Conservation (phyloP, 805 yeast species). For the Cyberlindnera saturnus region DNA sequence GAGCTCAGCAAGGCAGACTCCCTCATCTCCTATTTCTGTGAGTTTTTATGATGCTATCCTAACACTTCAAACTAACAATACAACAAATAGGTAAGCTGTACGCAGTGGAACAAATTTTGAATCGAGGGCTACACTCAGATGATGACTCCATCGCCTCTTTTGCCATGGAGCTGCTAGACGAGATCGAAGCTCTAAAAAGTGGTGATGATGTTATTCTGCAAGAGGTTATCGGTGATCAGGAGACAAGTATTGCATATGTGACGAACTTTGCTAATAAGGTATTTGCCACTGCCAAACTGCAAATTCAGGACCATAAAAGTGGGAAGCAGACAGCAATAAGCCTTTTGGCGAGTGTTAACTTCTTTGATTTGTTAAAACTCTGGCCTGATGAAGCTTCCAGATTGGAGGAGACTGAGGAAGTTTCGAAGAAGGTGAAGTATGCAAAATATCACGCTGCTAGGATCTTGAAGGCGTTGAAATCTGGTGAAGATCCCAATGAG, state of each 20-base stretch:
- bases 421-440: slow-evolving; percentile 42
- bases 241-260: slow-evolving; percentile 49
- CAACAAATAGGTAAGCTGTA: slow-evolving; percentile 34
- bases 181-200: slow-evolving; percentile 54
- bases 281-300: slow-evolving; percentile 47
- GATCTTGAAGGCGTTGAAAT: slow-evolving; percentile 42
- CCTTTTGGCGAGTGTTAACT: slow-evolving; percentile 49
- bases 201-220: slow-evolving; percentile 30
- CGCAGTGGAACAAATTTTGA: slow-evolving; percentile 68
- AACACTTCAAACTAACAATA: not conserved
- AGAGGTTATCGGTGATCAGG: slow-evolving; percentile 53
- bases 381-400: slow-evolving; percentile 31
- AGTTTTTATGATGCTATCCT: slow-evolving; percentile 14
- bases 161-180: slow-evolving; percentile 60
- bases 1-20: slow-evolving; percentile 60
- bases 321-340: slow-evolving; percentile 42
- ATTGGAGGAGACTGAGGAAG: slow-evolving; percentile 29
- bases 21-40: slow-evolving; percentile 66
- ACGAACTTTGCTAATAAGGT: slow-evolving; percentile 52
- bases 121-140: slow-evolving; percentile 49
- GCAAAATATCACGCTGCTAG: slow-evolving; percentile 59
- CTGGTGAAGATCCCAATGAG: slow-evolving; percentile 55
- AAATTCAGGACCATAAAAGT: slow-evolving; percentile 37
- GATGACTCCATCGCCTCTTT: slow-evolving; percentile 50
- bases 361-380: slow-evolving; percentile 43